Evolutionary conservation across 805 yeast species (phyloP), one percentile per base, ranked within the genome.

Genomic region (Wickerhamomyces alni): DNA sequence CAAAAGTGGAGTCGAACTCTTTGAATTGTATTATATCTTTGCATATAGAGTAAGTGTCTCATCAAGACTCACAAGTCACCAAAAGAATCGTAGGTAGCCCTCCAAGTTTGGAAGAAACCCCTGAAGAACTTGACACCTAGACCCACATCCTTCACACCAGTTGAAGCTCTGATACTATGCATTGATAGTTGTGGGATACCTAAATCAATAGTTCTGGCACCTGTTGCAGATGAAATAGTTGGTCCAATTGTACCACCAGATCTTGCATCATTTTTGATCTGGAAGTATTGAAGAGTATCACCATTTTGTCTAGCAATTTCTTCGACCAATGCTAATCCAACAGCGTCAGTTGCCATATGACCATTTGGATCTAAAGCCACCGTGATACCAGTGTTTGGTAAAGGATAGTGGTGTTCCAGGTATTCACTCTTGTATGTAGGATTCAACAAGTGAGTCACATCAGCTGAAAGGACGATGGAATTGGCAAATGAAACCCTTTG

Each of bases 241-340:
- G 87, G 95, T 0, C 96, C 96, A 55, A 87, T 85, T 21, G 95
- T 86, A 30, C 94, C 94, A 25, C 96, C 96, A 1, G 88, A 80
- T 57, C 93, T 75, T 13, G 85, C 74, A 58, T 81, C 89, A 63
- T 87, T 87, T 61, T 93, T 76, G 58, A 85, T 82, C 56, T 87
- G 95, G 78, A 86, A 86, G 62, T 77, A 80, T 63, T 87, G 96
- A 22, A 87, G 48, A 39, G 66, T 63, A 57, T 83, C 87, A 37
- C 69, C 82, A 44, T 84, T 79, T 38, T 64, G 56, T 42, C 74
- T 65, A 3, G 87, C 95, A 46, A 87, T 57, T 52, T 81, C 82
- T 59, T 83, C 85, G 35, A 77, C 68, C 36, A 87, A 65, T 0
- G 91, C 82, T 17, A 75, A 61, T 15, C 91, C 87, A 35, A 79